A percentile compares a stretch with the other conserved stretches of the same genome.
These are phyloP conservation scores for Saitozyma sp. DNA, from an alignment of 768 basidiomycete species.

Conservation along the genomic window DNA sequence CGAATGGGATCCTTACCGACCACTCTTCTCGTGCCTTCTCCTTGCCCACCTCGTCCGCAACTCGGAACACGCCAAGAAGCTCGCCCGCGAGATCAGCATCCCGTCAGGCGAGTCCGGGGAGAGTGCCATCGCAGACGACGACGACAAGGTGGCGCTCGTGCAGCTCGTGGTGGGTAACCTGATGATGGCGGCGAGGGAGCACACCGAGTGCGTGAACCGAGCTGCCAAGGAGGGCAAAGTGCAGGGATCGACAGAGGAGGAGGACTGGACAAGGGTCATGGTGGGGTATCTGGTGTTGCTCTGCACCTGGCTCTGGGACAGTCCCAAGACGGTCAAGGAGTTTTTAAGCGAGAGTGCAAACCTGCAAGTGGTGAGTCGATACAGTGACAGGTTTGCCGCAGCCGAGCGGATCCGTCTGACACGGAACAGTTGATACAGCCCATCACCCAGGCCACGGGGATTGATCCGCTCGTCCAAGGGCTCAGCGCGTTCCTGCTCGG, in stretches of 20 bases:
- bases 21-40: constrained; percentile 52
- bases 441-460: constrained; percentile 83
- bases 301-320: constrained; percentile 96
- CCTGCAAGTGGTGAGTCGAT: constrained; percentile 73
- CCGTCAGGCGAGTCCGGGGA: constrained; percentile 39
- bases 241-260: constrained; percentile 61
- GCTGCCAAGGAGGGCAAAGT: constrained; percentile 59
- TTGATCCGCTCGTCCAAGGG: constrained; percentile 82
- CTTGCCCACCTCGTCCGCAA: constrained; percentile 53
- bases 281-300: constrained; percentile 80
- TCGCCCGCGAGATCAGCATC: constrained; percentile 54
- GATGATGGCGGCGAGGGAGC: constrained; percentile 75
- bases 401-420: constrained; percentile 13
- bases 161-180: constrained; percentile 87
- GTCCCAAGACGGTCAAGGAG: constrained; percentile 78
- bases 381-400: no score
- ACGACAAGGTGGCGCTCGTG: constrained; percentile 66
- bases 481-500: constrained; percentile 89
- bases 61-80: constrained; percentile 55
- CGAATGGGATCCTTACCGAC: constrained; percentile 50
- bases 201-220: constrained; percentile 56
- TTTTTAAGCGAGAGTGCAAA: constrained; percentile 85
- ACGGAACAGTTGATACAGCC: constrained; percentile 79
- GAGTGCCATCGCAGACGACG: constrained; percentile 52
- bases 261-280: constrained; percentile 88